Conservation (phyloP, 2,329 filamentous ascomycete genomes). For the Trichoderma harzianum region DNA sequence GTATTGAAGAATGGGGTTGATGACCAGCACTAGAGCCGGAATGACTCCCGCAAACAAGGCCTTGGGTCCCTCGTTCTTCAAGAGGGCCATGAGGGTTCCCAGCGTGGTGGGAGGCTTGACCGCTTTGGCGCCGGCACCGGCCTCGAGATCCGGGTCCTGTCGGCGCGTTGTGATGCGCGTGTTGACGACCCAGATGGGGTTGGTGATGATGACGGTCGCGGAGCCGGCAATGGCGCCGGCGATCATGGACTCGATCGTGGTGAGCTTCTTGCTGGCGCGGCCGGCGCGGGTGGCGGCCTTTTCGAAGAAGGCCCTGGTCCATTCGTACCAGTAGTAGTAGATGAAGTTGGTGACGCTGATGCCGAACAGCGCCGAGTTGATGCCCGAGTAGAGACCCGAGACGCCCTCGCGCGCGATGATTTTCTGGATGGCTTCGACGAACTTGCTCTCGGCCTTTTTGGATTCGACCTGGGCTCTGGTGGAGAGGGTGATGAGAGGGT, state of each 20-base stretch:
- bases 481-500: conserved; percentile 94
- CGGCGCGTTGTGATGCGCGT: conserved; percentile 94
- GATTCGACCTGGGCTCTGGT: conserved; percentile 98
- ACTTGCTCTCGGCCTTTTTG: conserved; percentile 81
- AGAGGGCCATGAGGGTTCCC: conserved; percentile 73
- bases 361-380: conserved; percentile 92
- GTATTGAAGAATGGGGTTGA: conserved; percentile 98
- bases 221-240: conserved; percentile 91
- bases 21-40: conserved; percentile 87
- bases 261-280: conserved; percentile 75
- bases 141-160: conserved; percentile 47
- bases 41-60: conserved; percentile 90
- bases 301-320: conserved; percentile 85
- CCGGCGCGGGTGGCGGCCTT: conserved; percentile 69
- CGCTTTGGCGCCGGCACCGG: conserved; percentile 34
- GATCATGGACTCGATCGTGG: conserved; percentile 89
- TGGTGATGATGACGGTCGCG: conserved; percentile 92
- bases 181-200: conserved; percentile 99
- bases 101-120: conserved; percentile 67
- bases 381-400: conserved; percentile 82
- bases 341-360: conserved; percentile 99
- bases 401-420: conserved; percentile 93
- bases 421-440: conserved; percentile 74
- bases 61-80: conserved; percentile 77
- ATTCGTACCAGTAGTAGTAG: conserved; percentile 99